These are phyloP conservation scores for Aureobasidium sp. DNA, from an alignment of 2,329 filamentous ascomycete genomes.

Conservation along the genomic window DNA sequence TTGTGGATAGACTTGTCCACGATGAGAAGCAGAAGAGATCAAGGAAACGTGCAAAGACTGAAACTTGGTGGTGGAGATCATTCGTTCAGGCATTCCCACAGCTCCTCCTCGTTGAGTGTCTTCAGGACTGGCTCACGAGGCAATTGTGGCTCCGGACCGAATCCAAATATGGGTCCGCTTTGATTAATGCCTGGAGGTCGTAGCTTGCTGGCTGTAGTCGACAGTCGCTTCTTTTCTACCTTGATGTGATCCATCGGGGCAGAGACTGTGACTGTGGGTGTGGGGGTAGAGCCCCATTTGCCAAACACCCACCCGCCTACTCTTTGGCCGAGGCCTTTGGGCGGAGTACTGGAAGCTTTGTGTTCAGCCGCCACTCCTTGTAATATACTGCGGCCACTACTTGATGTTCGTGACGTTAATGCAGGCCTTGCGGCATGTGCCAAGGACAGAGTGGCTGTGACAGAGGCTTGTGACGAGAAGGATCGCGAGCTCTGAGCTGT, in stretches of 20 bases:
- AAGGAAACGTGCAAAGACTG: background rate
- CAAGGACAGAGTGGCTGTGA: conserved; percentile 29
- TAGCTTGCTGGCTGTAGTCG: conserved; percentile 19
- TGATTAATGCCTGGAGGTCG: conserved; percentile 72
- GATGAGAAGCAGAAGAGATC: background rate
- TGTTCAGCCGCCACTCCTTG: conserved; percentile 29
- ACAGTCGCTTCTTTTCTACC: conserved; percentile 1
- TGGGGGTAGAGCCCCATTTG: conserved; percentile 49
- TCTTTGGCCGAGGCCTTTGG: conserved; percentile 40
- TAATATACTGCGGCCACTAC: conserved; percentile 26
- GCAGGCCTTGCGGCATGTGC: conserved; percentile 29
- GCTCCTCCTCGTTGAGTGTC: conserved; percentile 51
- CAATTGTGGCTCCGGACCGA: conserved; percentile 51
- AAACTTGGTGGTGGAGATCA: background rate
- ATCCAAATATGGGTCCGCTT: conserved; percentile 64
- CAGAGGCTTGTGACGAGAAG: conserved; percentile 41
- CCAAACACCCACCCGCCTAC: conserved; percentile 61
- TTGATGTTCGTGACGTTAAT: conserved; percentile 34
- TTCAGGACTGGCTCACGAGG: conserved; percentile 53
- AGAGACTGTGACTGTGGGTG: conserved; percentile 19
- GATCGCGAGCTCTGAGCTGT: conserved; percentile 44
- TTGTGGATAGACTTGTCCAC: background rate
- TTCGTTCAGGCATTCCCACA: conserved; percentile 53
- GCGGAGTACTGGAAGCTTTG: conserved; percentile 31
- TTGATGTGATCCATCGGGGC: conserved; percentile 16